A percentile compares a stretch with the other conserved stretches of the same genome.
These are phyloP conservation scores for Fusarium incarnatum DNA, from an alignment of 2,329 filamentous ascomycete species.

Conservation along the genomic window DNA sequence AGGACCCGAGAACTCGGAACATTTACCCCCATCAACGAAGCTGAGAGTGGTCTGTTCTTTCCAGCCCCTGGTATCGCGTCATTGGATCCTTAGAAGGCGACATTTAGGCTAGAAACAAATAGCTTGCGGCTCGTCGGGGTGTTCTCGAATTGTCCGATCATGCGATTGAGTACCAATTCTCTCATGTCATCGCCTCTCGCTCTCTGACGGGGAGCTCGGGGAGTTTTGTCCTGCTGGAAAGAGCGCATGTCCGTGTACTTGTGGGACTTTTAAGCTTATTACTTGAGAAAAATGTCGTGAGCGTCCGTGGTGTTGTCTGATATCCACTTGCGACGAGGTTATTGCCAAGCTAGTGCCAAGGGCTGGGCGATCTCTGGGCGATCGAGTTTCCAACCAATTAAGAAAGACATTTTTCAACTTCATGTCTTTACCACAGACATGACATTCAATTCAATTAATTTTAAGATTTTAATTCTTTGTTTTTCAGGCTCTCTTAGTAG, in stretches of 20 bases:
- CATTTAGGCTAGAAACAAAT: slow-evolving; percentile 26
- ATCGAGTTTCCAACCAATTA: slow-evolving; percentile 25
- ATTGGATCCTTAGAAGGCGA: slow-evolving; percentile 35
- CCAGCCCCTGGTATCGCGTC: slow-evolving; percentile 33
- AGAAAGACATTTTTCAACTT: slow-evolving; percentile 8
- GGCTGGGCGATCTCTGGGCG: slow-evolving; percentile 39
- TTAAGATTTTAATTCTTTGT: not conserved
- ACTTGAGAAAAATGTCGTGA: slow-evolving; percentile 1
- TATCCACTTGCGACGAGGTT: slow-evolving; percentile 24
- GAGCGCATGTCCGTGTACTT: not conserved
- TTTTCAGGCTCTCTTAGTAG: accelerated
- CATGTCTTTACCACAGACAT: not conserved
- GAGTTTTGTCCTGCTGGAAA: slow-evolving; percentile 1
- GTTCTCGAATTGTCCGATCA: not conserved
- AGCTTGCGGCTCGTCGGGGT: slow-evolving; percentile 31
- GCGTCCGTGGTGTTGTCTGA: not conserved
- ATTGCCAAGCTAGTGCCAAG: slow-evolving; percentile 40
- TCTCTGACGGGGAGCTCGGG: slow-evolving; percentile 33
- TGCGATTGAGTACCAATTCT: not conserved
- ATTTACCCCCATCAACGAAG: not conserved
- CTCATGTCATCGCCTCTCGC: not conserved
- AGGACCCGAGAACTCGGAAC: slow-evolving; percentile 17
- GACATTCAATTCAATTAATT: not conserved
- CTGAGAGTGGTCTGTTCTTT: slow-evolving; percentile 25
- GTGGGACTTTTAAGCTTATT: slow-evolving; percentile 43